These are phyloP conservation scores for Magnusiomyces suaveolens DNA, from an alignment of 1,139 yeast species.

Conservation along the genomic window DNA sequence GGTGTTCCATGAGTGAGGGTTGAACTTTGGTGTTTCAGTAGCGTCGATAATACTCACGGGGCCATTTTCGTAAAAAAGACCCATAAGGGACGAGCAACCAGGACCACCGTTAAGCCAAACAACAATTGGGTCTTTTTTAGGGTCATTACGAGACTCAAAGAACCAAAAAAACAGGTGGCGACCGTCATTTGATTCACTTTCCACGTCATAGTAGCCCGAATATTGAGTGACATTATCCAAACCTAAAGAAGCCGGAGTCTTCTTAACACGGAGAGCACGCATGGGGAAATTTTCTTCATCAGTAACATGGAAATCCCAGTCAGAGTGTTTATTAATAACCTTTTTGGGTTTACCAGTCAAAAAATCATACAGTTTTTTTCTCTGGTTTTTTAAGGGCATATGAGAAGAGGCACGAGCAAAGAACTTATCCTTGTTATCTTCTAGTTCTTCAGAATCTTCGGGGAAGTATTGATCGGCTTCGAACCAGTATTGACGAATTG, in stretches of 20 bases:
- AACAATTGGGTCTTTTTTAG: constrained; percentile 50
- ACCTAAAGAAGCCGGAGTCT: constrained; percentile 24
- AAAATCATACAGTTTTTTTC: not conserved
- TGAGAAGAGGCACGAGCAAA: not conserved
- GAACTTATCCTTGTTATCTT: not conserved
- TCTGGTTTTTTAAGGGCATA: not conserved
- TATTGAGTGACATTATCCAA: constrained; percentile 41
- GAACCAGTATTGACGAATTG: not conserved
- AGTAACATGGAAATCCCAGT: constrained; percentile 1
- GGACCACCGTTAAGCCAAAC: constrained; percentile 75
- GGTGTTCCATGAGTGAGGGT: constrained; percentile 79
- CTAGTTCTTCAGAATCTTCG: not conserved
- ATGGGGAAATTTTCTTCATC: constrained; percentile 16
- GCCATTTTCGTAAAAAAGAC: constrained; percentile 53
- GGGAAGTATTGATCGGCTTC: not conserved
- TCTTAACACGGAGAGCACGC: constrained; percentile 22
- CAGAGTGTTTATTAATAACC: not conserved
- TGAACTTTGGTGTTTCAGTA: constrained; percentile 25
- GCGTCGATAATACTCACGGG: constrained; percentile 39
- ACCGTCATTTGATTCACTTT: constrained; percentile 41
- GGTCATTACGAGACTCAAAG: constrained; percentile 62
- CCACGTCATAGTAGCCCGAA: constrained; percentile 58
- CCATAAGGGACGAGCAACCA: constrained; percentile 62
- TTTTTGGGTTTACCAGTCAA: not conserved
- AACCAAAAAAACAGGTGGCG: constrained; percentile 79